phyloP scores from a whole-genome alignment of 2,329 filamentous ascomycete species.

The Xylariaceae sp. region DNA sequence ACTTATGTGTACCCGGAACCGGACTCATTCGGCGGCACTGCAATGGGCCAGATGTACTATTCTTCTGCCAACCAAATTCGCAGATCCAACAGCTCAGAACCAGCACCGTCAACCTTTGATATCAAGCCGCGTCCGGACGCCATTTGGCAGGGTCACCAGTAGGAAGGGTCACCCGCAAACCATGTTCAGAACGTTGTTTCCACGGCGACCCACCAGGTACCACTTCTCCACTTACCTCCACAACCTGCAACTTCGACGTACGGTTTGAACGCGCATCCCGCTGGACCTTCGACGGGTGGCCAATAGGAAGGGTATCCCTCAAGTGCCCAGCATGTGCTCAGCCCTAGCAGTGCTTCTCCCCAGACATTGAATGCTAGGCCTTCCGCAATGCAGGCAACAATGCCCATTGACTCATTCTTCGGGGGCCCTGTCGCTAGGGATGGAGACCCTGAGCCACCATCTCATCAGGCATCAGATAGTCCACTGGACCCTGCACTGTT shows the following conservation, averaged over 20 bases:
- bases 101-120: constrained; percentile 53
- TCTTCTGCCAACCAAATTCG: constrained; percentile 60
- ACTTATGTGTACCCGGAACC: constrained; percentile 78
- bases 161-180: constrained; percentile 15
- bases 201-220: not conserved
- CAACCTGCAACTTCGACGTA: too few relatives aligned
- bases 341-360: too few relatives aligned
- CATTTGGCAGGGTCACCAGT: constrained; percentile 40
- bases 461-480: too few relatives aligned
- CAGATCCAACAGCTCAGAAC: constrained; percentile 73
- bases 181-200: not conserved
- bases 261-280: too few relatives aligned
- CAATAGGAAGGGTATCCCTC: constrained; percentile 21
- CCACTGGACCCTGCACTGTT: too few relatives aligned
- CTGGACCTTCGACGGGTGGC: constrained; percentile 4
- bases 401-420: too few relatives aligned
- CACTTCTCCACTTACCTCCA: too few relatives aligned
- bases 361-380: too few relatives aligned
- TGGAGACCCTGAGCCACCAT: too few relatives aligned
- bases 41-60: constrained; percentile 70
- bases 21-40: constrained; percentile 62
- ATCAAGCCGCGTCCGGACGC: constrained; percentile 52
- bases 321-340: too few relatives aligned
- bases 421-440: too few relatives aligned
- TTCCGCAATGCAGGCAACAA: too few relatives aligned